Evolutionary conservation across 495 filamentous ascomycete genomes (phyloP).

Genomic region (Penicillium antarcticum): DNA sequence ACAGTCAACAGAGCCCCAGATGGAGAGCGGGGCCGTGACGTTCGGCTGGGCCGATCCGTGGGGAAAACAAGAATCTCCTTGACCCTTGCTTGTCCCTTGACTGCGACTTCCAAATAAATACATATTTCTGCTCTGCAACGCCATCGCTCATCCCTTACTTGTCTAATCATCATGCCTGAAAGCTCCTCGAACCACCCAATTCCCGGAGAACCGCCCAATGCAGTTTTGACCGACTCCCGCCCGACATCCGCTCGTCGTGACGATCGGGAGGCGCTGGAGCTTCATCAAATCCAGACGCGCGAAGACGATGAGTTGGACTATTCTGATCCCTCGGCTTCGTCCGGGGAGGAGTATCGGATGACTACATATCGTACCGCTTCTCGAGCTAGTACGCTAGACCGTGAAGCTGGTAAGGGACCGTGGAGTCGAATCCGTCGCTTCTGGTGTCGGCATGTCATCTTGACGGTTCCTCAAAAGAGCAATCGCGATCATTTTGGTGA

Average conservation of each 20-base stretch:
- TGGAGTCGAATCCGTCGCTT: slow-evolving; percentile 27
- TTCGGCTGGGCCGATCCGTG: slow-evolving; percentile 8
- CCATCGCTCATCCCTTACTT: background rate
- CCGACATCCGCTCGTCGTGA: slow-evolving; percentile 20
- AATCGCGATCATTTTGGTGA: slow-evolving; percentile 47
- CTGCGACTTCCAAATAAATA: too few species aligned
- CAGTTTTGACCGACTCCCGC: slow-evolving; percentile 13
- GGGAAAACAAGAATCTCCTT: background rate
- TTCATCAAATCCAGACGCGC: slow-evolving; percentile 27
- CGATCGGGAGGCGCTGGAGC: slow-evolving; percentile 29
- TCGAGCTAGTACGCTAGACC: slow-evolving; percentile 13
- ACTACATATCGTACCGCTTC: slow-evolving; percentile 23
- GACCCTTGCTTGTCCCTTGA: background rate
- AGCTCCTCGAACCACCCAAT: background rate
- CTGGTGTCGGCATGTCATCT: slow-evolving; percentile 39
- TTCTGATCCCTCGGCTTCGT: slow-evolving; percentile 30
- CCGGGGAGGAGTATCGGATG: slow-evolving; percentile 34
- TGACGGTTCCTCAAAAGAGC: slow-evolving; percentile 40
- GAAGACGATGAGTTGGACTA: slow-evolving; percentile 16
- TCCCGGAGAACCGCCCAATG: slow-evolving; percentile 5
- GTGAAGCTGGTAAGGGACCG: slow-evolving; percentile 19
- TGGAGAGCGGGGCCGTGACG: background rate
- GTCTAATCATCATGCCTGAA: slow-evolving; percentile 7
- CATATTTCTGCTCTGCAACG: background rate
- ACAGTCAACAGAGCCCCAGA: background rate